Base-by-base conservation (phyloP, 2,329 filamentous ascomycete species). In the Escovopsis sp. region DNA sequence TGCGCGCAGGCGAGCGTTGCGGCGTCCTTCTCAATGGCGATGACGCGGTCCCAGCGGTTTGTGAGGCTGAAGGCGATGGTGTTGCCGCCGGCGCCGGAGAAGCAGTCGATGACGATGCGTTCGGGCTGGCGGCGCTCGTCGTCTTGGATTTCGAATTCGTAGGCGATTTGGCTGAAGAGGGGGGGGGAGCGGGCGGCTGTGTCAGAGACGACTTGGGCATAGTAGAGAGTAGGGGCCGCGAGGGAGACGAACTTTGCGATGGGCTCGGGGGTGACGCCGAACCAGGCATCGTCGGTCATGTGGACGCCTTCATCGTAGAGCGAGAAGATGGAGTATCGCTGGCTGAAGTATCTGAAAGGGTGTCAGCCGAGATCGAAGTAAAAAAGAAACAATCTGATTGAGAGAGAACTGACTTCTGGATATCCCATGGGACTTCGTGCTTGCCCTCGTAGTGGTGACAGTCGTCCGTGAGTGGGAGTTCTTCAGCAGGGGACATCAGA, bases 231-330 rank as follows among this genome's bases (percentile, higher is more conserved):
- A 15, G 13, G 48, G 45, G 24, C 11, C 37, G 4, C 4, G n/a
- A 20, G 20, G 35, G 35, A 39, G 44, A 64, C 70, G 53, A 67
- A 91, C 84, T 72, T 78, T 45, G 91, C 91, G 25, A 98, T 76
- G 5, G 84, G 83, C 59, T 98, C 89, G 12, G 91, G 88, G 0
- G 93, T 98, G 7, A 96, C 88, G 42, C 88, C 91, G 58, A 91
- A 98, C 91, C 91, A 98, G 41, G 87, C 83, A 62, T 89, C 81
- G 57, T 94, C 80, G 0, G 93, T 98, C 70, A 98, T 77, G 68
- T 79, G 81, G 50, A 98, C 74, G 42, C 87, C 89, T 44, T 88
- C 73, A 57, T 95, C 81, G 57, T 95, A 98, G 51, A 72, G 73
- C 13, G 81, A 80, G 63, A 94, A 98, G 49, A 98, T 84, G 40